Evolutionary conservation across 164 flowering plant genomes (phyloP), one percentile per base, ranked within the genome.

Genomic region (Aristolochia californica): DNA sequence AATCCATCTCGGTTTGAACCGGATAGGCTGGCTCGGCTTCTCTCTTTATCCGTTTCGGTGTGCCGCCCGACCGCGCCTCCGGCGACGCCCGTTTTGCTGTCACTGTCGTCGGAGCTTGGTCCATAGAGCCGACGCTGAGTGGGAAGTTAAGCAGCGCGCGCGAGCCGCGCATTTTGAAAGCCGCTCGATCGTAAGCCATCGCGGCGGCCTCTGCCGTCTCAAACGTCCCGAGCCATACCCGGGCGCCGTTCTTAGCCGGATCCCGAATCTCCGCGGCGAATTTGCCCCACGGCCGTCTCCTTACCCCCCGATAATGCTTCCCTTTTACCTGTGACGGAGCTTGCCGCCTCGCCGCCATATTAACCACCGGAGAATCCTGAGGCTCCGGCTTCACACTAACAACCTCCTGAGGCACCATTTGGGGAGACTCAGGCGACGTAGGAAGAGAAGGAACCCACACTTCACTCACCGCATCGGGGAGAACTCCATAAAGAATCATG

Each of bases 401-500:
- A 1, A 40, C 26, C 38, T 21, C 14, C 43, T 13, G 57, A 27
- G 38, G 50, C 40, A 20, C 48, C 18, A 18, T 16, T 26, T 49
- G 61, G 1, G 61, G 4, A 9, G 57, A 27, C 0, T 23, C 52
- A 2, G 58, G 34, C 5, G 13, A 14, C 1, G 52, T 16, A 10
- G 40, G 40, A 1, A 56, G 53, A 8, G 62, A 67, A 15, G 96
- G 94, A 23, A 68, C 60, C 95, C 91, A 85, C 0, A 96, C 95
- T 14, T 57, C 69, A n/a, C 26, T 74, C 20, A 78, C 74, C 45
- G 90, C 95, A 45, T 88, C 91, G 5, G 69, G 78, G 45, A 88
- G 77, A 8, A 85, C 63, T 1, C 79, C 75, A 59, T 68, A 83
- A 2, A 88, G 62, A 1, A 91, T 59, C 95, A 91, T 84, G 59